Evolutionary conservation across 1,139 yeast genomes (phyloP).

Genomic region (Geotrichum reessii): DNA sequence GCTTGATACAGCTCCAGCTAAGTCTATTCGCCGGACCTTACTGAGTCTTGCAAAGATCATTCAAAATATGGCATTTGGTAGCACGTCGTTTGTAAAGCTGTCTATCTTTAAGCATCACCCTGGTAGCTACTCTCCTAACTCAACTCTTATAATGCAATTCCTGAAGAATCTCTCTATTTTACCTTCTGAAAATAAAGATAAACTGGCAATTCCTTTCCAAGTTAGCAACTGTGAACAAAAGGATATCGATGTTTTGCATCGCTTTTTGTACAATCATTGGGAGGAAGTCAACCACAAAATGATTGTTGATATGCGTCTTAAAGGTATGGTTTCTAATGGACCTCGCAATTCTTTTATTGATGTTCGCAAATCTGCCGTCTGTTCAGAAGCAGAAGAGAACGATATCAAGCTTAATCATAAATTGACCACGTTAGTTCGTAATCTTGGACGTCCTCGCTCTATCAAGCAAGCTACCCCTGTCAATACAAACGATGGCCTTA

Average conservation of each 20-base stretch:
- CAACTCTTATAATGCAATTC: constrained; percentile 15
- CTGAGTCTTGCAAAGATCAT: constrained; percentile 72
- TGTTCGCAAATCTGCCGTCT: constrained; percentile 1
- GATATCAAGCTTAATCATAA: constrained; percentile 22
- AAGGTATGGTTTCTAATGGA: constrained; percentile 5
- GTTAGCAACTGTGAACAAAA: constrained; percentile 27
- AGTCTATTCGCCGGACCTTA: constrained; percentile 57
- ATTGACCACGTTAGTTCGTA: constrained; percentile 26
- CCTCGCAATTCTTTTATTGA: constrained; percentile 20
- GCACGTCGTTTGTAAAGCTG: constrained; percentile 56
- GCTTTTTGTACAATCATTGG: constrained; percentile 59
- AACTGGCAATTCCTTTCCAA: background rate
- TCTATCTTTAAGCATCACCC: constrained; percentile 40
- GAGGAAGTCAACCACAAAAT: constrained; percentile 39
- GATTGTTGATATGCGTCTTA: constrained; percentile 20
- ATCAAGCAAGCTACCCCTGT: background rate
- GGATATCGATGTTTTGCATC: constrained; percentile 43
- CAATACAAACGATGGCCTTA: background rate
- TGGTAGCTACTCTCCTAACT: constrained; percentile 12
- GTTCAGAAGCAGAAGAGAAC: constrained; percentile 19
- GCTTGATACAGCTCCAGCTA: constrained; percentile 27
- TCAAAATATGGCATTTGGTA: constrained; percentile 79
- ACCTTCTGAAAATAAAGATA: background rate
- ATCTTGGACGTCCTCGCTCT: constrained; percentile 28
- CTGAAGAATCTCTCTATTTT: constrained; percentile 20